phyloP scores from a whole-genome alignment of 768 basidiomycete genomes.

The Russula virescens region DNA sequence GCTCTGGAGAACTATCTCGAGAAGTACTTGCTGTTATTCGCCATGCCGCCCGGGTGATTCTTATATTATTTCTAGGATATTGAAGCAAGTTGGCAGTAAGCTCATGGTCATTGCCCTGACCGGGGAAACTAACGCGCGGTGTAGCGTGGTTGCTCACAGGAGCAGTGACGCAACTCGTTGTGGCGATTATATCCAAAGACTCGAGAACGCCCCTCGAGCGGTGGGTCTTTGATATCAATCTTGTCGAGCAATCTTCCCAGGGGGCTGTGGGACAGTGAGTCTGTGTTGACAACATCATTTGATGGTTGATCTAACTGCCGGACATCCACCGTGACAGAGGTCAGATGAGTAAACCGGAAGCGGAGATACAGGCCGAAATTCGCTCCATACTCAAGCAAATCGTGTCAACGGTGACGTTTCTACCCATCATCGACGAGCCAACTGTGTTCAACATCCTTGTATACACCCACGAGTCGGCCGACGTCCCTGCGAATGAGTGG shows the following conservation, averaged over 20 bases:
- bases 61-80: slow-evolving; percentile 50
- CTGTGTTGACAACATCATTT: slow-evolving; percentile 9
- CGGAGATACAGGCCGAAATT: slow-evolving; percentile 95
- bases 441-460: slow-evolving; percentile 97
- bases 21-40: slow-evolving; percentile 39
- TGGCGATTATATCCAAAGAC: slow-evolving; percentile 95
- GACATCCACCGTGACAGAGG: slow-evolving; percentile 35
- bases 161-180: slow-evolving; percentile 87
- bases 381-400: slow-evolving; percentile 98
- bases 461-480: slow-evolving; percentile 88
- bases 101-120: slow-evolving; percentile 6
- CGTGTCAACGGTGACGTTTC: slow-evolving; percentile 92
- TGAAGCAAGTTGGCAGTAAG: slow-evolving; percentile 89
- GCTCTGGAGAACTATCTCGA: slow-evolving; percentile 92
- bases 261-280: slow-evolving; percentile 41
- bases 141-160: slow-evolving; percentile 92
- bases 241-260: slow-evolving; percentile 59
- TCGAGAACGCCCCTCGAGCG: slow-evolving; percentile 86
- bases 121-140: slow-evolving; percentile 6
- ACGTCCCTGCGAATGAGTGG: slow-evolving; percentile 92
- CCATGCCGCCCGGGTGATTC: not conserved
- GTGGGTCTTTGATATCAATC: slow-evolving; percentile 96
- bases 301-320: too few relatives aligned
- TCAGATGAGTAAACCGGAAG: slow-evolving; percentile 56
- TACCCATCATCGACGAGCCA: slow-evolving; percentile 91